Evolutionary conservation across 805 yeast genomes (phyloP), one percentile per base, ranked within the genome.

Genomic region (Phaffomyces opuntiae): DNA sequence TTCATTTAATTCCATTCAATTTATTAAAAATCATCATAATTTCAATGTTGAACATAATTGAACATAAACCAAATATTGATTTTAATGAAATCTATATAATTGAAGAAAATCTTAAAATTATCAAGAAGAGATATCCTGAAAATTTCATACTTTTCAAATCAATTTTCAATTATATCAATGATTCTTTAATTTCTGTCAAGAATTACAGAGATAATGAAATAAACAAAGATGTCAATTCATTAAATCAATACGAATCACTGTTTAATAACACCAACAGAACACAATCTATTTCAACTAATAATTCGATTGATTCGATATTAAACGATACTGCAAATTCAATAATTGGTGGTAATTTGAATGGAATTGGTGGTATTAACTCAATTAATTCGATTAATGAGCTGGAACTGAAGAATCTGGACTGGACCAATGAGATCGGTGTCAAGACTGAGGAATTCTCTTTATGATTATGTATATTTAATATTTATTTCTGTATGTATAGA

Each of bases 71-170:
- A 51, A 24, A 39, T 50, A 16, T 40, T 52, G 2, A 43, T 9
- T 29, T 45, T 16, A 49, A 42, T 41, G 27, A 45, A 42, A 5
- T 49, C 34, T 16, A 17, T 39, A 21, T 43, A 40, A 44, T 57
- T 33, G 48, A 43, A 33, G 54, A 57, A 29, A 48, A 53, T 25
- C 29, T 49, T 9, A 48, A 46, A 16, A 52, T 55, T 31, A 43
- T 57, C 31, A 53, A 52, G 36, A 48, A 47, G 17, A 52, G 62
- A 52, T 59, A 59, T 36, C 61, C 62, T 11, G 61, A 57, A 40
- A 57, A 57, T 42, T 57, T 49, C 39, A 49, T 56, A 2, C 35
- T 54, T 5, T 59, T 56, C 41, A 56, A 56, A 46, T 52, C 46
- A 9, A 44, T 47, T 14, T 42, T 47, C 25, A 34, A 47, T 16